phyloP scores from a whole-genome alignment of 2,329 filamentous ascomycete genomes.

The Leptographium procerum region DNA sequence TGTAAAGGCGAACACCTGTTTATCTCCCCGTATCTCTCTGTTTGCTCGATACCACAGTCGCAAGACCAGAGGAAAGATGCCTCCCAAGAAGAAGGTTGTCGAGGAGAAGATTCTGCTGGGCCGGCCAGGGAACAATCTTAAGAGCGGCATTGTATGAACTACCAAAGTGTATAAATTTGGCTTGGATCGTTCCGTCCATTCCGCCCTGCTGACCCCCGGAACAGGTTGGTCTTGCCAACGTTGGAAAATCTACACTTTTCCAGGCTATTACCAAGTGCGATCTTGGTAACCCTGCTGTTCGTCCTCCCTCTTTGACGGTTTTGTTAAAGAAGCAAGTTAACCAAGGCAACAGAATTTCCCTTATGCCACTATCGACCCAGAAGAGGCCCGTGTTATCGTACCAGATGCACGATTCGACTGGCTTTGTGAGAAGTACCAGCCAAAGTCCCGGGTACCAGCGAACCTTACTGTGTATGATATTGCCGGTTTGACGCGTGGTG shows the following conservation, averaged over 20 bases:
- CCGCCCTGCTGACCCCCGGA: constrained; percentile 9
- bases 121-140: constrained; percentile 92
- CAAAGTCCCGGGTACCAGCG: constrained; percentile 92
- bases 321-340: neutral
- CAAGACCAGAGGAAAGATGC: constrained; percentile 60
- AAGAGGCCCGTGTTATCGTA: constrained; percentile 94
- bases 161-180: constrained; percentile 8
- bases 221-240: constrained; percentile 95
- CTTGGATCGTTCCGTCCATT: neutral
- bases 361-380: constrained; percentile 96
- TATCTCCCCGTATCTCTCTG: constrained; percentile 32
- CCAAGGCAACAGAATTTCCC: constrained; percentile 78
- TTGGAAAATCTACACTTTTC: constrained; percentile 98
- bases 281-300: constrained; percentile 89
- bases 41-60: constrained; percentile 18
- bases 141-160: constrained; percentile 86
- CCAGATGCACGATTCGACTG: constrained; percentile 94
- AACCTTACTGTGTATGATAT: constrained; percentile 99
- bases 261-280: constrained; percentile 98
- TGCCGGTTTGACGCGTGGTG: constrained; percentile 87
- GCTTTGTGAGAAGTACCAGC: constrained; percentile 92
- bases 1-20: neutral
- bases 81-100: constrained; percentile 66
- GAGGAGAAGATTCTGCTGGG: constrained; percentile 94
- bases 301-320: constrained; percentile 8